A percentile compares a stretch with the other conserved stretches of the same genome.
These are phyloP conservation scores for Macrolepiota fuliginosa DNA, from an alignment of 768 basidiomycete genomes.

Conservation along the genomic window DNA sequence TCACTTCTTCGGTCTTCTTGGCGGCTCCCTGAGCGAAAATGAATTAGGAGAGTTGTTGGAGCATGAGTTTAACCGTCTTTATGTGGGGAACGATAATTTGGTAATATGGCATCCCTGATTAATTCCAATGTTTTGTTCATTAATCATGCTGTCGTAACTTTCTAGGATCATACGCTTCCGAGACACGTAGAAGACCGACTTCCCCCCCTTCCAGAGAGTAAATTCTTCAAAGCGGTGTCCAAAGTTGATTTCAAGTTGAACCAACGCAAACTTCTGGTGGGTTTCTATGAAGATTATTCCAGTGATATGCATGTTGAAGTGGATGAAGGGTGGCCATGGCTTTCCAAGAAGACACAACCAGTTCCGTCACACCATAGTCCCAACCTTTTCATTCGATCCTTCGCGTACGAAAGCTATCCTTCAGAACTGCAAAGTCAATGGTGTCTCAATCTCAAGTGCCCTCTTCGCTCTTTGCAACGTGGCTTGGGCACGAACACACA, in stretches of 20 bases:
- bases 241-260: constrained; percentile 54
- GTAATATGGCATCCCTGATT: not conserved
- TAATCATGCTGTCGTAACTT: not conserved
- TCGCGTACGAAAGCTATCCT: constrained; percentile 61
- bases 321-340: constrained; percentile 65
- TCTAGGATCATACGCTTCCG: constrained; percentile 22
- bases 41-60: constrained; percentile 28
- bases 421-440: constrained; percentile 65
- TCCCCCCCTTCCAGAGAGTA: constrained; percentile 28
- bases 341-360: constrained; percentile 53
- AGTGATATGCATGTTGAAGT: not conserved
- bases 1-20: constrained; percentile 66
- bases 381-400: constrained; percentile 57
- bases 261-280: constrained; percentile 56
- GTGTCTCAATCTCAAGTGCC: constrained; percentile 73
- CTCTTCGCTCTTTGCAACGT: constrained; percentile 75
- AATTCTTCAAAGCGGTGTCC: constrained; percentile 43
- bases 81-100: not conserved
- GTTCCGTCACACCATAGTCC: constrained; percentile 62
- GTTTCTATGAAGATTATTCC: constrained; percentile 15
- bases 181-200: constrained; percentile 50
- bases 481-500: constrained; percentile 61
- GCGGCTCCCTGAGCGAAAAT: constrained; percentile 26
- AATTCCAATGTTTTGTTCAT: not conserved
- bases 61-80: constrained; percentile 30